A percentile compares a stretch with the other conserved stretches of the same genome.
Conservation (phyloP, 2,329 filamentous ascomycete genomes). For the Fusarium austroafricanum region DNA sequence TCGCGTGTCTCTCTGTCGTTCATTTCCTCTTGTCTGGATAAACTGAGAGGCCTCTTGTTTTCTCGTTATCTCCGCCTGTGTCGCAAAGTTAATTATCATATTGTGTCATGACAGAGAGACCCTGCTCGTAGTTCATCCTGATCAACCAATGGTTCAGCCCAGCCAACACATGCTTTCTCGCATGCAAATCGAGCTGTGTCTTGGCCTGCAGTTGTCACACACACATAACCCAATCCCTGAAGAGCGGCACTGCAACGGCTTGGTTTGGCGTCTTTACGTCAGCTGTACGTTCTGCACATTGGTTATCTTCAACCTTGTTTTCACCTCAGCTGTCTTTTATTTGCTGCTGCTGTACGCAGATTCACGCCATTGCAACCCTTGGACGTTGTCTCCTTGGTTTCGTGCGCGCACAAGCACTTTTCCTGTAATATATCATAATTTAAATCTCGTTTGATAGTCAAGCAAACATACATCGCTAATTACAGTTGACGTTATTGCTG, state of each 20-base stretch:
- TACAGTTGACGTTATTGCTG: conserved; percentile 22
- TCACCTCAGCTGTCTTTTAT: conserved; percentile 14
- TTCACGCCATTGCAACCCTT: conserved; percentile 12
- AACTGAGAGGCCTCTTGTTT: conserved; percentile 33
- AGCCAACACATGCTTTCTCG: conserved; percentile 38
- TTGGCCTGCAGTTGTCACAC: conserved; percentile 43
- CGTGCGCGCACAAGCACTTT: conserved; percentile 2
- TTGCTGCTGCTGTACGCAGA: conserved; percentile 5
- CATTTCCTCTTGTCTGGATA: conserved; percentile 26
- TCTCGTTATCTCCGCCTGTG: conserved; percentile 7
- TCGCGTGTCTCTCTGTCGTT: conserved; percentile 31
- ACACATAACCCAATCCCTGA: conserved; percentile 24
- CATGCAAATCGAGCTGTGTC: conserved; percentile 38
- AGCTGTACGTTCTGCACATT: conserved; percentile 26
- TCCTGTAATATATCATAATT: conserved; percentile 23
- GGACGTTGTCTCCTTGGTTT: background rate
- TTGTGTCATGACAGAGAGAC: conserved; percentile 3
- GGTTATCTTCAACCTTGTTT: conserved; percentile 34
- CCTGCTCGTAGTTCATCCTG: conserved; percentile 11
- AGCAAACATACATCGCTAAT: background rate
- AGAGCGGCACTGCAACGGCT: conserved; percentile 31
- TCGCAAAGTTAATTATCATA: background rate
- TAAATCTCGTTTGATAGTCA: conserved; percentile 18
- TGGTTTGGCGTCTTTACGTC: conserved; percentile 25
- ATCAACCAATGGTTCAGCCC: conserved; percentile 36